Base-by-base conservation (phyloP, 441 rosid genomes). In the Monsonia emarginata region DNA sequence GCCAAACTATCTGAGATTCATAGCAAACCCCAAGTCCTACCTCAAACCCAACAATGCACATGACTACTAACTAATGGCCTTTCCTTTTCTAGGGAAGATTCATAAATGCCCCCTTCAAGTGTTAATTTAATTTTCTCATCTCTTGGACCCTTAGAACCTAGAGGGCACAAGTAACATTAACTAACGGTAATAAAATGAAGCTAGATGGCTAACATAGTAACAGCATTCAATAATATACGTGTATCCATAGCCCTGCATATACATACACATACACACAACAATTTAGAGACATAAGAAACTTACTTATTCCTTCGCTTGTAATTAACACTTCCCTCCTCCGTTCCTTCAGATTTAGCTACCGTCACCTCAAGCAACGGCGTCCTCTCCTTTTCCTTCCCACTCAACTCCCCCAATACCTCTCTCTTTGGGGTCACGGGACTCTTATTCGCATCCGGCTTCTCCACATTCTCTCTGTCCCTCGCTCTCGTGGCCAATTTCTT, bases 401-500 rank as follows among this genome's bases (percentile, higher is more conserved):
- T 66, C 70, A 42, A 42, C 50, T 42, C 50, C 50, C 50, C 50
- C 52, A 44, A 44, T n/a, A 44, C 52, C 21, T n/a, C 52, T 44
- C 52, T 44, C 50, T 42, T 42, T 1, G 50, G 50, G 50, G 50
- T 42, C 14, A 38, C 44, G 0, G 44, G 75, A 67, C 65, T 79
- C 65, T 69, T 81, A 68, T 54, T 80, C 67, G 60, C 71, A 58
- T 72, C 65, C 65, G 32, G 14, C 59, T 68, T 80, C 50, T 69
- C 83, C 8, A 54, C 69, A 42, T 57, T 69, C 70, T 86, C 95
- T 68, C 82, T 80, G 73, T 83, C 95, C 75, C 78, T 88, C 6
- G 80, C 80, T 65, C 89, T 84, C 6, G 80, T 78, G 0, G 98
- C 90, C 71, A 93, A 67, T 73, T 82, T 88, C 92, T 88, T 88